phyloP scores from a whole-genome alignment of 2,329 filamentous ascomycete genomes.

The Penicillium occitanis region DNA sequence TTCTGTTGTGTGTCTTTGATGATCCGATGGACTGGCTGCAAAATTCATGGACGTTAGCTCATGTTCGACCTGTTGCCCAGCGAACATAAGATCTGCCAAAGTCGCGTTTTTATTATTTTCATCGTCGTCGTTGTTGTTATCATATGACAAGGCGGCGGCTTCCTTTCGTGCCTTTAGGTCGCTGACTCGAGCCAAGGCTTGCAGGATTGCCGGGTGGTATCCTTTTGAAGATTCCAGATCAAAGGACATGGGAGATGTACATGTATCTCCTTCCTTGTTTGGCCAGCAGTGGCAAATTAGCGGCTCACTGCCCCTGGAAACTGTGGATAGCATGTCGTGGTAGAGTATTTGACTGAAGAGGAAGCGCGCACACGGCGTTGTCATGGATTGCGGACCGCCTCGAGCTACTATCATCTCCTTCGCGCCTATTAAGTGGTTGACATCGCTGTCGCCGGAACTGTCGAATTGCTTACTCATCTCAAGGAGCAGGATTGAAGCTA shows the following conservation, averaged over 20 bases:
- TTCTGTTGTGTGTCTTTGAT: background rate
- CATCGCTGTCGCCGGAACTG: background rate
- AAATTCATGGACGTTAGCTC: background rate
- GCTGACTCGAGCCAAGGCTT: background rate
- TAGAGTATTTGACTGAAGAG: background rate
- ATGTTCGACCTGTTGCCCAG: background rate
- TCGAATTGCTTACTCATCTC: background rate
- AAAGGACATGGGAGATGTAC: background rate
- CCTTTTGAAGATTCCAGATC: background rate
- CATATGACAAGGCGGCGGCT: background rate
- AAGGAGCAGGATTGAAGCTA: background rate
- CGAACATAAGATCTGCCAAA: background rate
- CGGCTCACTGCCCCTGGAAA: background rate
- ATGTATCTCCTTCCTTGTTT: background rate
- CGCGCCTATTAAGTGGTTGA: background rate
- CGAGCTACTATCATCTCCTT: background rate
- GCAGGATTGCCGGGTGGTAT: background rate
- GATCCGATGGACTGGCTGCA: background rate
- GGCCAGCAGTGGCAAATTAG: background rate
- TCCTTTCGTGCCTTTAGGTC: background rate
- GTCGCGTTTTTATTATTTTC: background rate
- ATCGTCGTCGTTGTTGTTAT: background rate
- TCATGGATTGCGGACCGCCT: background rate
- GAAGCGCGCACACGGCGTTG: background rate
- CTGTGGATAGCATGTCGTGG: background rate